These are phyloP conservation scores for Lipomyces sp. DNA, from an alignment of 805 yeast genomes.

Conservation along the genomic window DNA sequence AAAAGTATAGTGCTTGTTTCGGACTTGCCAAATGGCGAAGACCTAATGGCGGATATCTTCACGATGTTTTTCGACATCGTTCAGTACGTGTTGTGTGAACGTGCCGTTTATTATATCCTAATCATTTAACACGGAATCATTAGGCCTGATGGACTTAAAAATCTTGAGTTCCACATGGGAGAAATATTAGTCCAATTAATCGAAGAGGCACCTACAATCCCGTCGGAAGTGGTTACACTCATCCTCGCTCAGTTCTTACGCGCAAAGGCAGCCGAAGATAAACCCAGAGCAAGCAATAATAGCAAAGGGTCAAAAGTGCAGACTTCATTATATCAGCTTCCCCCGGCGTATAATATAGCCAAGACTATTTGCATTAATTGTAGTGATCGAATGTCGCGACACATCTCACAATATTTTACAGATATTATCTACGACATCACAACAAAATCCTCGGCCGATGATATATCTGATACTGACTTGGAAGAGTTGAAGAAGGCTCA, in stretches of 20 bases:
- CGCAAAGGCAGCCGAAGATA: conserved; percentile 44
- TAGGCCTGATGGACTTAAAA: conserved; percentile 38
- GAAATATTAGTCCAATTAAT: conserved; percentile 78
- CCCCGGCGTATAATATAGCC: conserved; percentile 70
- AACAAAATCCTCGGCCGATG: conserved; percentile 42
- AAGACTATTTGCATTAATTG: conserved; percentile 70
- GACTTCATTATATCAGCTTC: conserved; percentile 40
- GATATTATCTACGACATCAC: conserved; percentile 60
- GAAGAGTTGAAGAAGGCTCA: conserved; percentile 66
- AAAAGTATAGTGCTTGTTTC: conserved; percentile 74
- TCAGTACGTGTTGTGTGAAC: conserved; percentile 40
- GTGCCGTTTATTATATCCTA: neutral
- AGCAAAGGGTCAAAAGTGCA: conserved; percentile 14
- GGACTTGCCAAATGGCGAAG: conserved; percentile 68
- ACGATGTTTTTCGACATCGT: conserved; percentile 63
- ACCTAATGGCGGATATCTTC: conserved; percentile 61
- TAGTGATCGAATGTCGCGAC: conserved; percentile 73
- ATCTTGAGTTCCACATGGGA: conserved; percentile 64
- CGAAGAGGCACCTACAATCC: conserved; percentile 69
- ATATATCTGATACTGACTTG: conserved; percentile 41
- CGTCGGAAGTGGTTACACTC: conserved; percentile 62
- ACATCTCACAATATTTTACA: conserved; percentile 76
- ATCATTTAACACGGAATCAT: neutral
- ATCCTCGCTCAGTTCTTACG: conserved; percentile 66
- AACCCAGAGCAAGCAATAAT: neutral